Evolutionary conservation across 768 basidiomycete genomes (phyloP), one percentile per base, ranked within the genome.

Genomic region (Kwoniella botswanensis): DNA sequence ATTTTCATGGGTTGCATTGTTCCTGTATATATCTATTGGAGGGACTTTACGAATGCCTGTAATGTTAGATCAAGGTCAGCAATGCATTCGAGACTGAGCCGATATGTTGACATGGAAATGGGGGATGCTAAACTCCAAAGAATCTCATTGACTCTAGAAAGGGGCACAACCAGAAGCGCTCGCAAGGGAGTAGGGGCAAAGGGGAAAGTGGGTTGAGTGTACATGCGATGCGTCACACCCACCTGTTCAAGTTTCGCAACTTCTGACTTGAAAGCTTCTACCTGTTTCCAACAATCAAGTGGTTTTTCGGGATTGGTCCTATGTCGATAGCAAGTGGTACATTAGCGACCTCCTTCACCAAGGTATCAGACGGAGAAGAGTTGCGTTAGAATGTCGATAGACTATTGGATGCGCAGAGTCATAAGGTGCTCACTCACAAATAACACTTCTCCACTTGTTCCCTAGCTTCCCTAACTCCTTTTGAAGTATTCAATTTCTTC

Each of bases 281-380:
- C 82, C 65, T 84, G 74, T 53, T 73, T 78, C 81, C 82, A 83
- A 79, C 84, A 84, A 65, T 84, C 84, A 29, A 84, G 78, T 29
- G 84, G 82, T 63, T 71, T 74, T 12, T 79, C 74, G 2, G 73
- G 70, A 64, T 84, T 79, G 29, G 77, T 74, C 43, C 83, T 84
- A 60, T 6, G 24, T 22, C n/a, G 35, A 44, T 54, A 71, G 59
- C 22, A 56, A 29, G 5, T 35, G 6, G 35, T 35, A 7, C 0
- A 35, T 35, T 7, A 35, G 35, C 35, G 35, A 29, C 29, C 29
- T 29, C 29, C 2, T 29, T 29, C 29, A 29, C 29, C 29, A 29
- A 29, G 29, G 29, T 29, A 29, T 29, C 29, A 29, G 29, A 6
- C 29, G 29, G 29, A 29, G 29, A 29, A 29, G 29, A 29, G 29